A percentile compares a stretch with the other conserved stretches of the same genome.
Conservation (phyloP, 768 basidiomycete genomes). For the Symmetrospora coprosmae region DNA sequence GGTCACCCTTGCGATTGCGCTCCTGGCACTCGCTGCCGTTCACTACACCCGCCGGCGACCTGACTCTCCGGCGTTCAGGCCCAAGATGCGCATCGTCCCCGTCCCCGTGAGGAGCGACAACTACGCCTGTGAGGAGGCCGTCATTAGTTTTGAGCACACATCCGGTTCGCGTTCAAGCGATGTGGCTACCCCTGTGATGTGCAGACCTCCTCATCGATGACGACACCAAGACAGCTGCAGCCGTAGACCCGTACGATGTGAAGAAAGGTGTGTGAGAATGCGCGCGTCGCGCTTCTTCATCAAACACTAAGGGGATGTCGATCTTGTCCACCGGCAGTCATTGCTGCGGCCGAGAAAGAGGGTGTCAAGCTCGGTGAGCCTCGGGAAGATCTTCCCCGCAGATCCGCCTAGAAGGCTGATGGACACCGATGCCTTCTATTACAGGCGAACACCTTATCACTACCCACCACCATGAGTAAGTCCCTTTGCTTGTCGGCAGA, state of each 20-base stretch:
- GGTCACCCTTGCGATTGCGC: no score
- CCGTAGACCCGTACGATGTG: slow-evolving; percentile 60
- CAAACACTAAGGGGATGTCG: slow-evolving; percentile 37
- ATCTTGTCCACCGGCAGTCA: slow-evolving; percentile 37
- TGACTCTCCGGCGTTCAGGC: no score
- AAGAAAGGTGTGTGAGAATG: slow-evolving; percentile 37
- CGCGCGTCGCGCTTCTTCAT: neutral
- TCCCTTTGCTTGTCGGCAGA: neutral
- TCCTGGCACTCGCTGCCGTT: no score
- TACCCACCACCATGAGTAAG: slow-evolving; percentile 43
- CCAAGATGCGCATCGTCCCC: slow-evolving; percentile 57
- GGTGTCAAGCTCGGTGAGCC: slow-evolving; percentile 54
- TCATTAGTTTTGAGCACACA: neutral
- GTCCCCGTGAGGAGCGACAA: slow-evolving; percentile 69
- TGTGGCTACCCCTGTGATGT: slow-evolving; percentile 38
- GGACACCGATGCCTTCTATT: neutral
- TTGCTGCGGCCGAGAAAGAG: slow-evolving; percentile 48
- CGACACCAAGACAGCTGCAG: slow-evolving; percentile 50
- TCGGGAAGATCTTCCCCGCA: slow-evolving; percentile 11
- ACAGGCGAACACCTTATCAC: slow-evolving; percentile 44
- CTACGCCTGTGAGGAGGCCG: slow-evolving; percentile 16
- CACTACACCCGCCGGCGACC: no score
- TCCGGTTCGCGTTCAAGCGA: neutral
- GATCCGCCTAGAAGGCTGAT: neutral
- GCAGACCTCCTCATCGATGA: slow-evolving; percentile 69